Base-by-base conservation (phyloP, 257 asterid species). In the Jasminum sambac region DNA sequence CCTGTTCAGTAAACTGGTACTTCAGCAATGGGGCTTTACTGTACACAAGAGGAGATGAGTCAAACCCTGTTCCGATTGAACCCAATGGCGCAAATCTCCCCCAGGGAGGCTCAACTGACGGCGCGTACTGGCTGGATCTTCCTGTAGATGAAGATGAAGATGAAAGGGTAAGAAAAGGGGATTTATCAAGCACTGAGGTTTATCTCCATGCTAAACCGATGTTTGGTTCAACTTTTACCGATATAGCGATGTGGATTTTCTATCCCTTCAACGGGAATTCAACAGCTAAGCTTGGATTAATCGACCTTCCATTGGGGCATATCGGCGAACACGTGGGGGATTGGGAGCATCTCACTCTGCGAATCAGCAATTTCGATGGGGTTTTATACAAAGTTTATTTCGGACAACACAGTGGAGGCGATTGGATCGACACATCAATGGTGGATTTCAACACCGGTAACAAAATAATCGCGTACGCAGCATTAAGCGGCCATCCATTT, bases 301-400 rank as follows among this genome's bases (percentile, higher is more conserved):
- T 89, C 0, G 57, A 77, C 30, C 58, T 91, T 52, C 75, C 89
- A 16, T 48, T 94, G 37, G 96, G 97, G 79, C 79, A 68, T 19
- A 84, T 89, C 16, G 99, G 99, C 23, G 84, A 88, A 48, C 99
- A 94, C 46, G 84, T 91, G 63, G 99, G 97, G 63, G 99, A 91
- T 39, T 94, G 97, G 99, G 99, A 91, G 69, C 99, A 94, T 42
- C 46, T 94, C 63, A 94, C 99, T 0, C 78, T 94, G 5, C 74
- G 99, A 43, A 82, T 94, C 75, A 94, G 95, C 84, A 94, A 94
- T 36, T 89, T 94, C 30, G 83, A 88, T 55, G 98, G 97, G 39
- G 60, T 77, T 4, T 74, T 94, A 3, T 19, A 82, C 80, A 80
- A 30, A 42, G 91, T 82, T n/a, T 94, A 79, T 67, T 81, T 86